A percentile compares a stretch with the other conserved stretches of the same genome.
Evolutionary conservation across 208 protist species (phyloP).

Genomic region (Porcisia hertigi): DNA sequence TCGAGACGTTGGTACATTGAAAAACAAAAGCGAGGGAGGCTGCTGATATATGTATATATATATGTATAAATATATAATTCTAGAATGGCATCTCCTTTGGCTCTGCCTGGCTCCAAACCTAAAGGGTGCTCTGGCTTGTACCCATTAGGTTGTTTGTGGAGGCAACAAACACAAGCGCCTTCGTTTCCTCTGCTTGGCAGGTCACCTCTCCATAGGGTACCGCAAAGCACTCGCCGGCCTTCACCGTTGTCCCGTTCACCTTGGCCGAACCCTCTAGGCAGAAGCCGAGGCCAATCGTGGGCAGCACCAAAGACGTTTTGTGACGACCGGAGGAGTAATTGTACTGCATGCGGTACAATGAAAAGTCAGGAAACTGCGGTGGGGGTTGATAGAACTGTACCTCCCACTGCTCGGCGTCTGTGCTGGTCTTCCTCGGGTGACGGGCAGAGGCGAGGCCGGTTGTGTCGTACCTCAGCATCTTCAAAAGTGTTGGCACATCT

Average conservation of each 20-base stretch:
- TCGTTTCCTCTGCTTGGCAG: constrained; percentile 50
- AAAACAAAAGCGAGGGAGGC: neutral
- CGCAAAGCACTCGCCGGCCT: constrained; percentile 74
- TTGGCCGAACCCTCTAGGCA: constrained; percentile 67
- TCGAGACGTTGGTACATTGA: too few relatives aligned
- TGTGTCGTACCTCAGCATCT: constrained; percentile 93
- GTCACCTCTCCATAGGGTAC: constrained; percentile 74
- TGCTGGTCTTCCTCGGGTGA: constrained; percentile 39
- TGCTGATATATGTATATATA: neutral
- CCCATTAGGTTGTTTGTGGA: constrained; percentile 63
- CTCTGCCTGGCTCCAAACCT: neutral
- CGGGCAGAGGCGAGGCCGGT: constrained; percentile 59
- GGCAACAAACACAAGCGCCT: constrained; percentile 78
- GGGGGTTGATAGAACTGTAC: constrained; percentile 88
- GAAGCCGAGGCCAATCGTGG: constrained; percentile 88
- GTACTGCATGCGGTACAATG: constrained; percentile 74
- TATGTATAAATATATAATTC: too few relatives aligned
- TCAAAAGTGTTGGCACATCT: constrained; percentile 92
- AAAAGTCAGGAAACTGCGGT: constrained; percentile 80
- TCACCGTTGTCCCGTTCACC: constrained; percentile 69
- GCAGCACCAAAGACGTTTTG: constrained; percentile 46
- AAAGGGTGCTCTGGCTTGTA: constrained; percentile 5
- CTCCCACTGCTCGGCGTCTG: constrained; percentile 55
- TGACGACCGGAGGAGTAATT: constrained; percentile 41
- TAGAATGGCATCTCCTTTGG: neutral